These are phyloP conservation scores for Myriosclerotinia curreyana DNA, from an alignment of 2,329 filamentous ascomycete genomes.

Conservation along the genomic window DNA sequence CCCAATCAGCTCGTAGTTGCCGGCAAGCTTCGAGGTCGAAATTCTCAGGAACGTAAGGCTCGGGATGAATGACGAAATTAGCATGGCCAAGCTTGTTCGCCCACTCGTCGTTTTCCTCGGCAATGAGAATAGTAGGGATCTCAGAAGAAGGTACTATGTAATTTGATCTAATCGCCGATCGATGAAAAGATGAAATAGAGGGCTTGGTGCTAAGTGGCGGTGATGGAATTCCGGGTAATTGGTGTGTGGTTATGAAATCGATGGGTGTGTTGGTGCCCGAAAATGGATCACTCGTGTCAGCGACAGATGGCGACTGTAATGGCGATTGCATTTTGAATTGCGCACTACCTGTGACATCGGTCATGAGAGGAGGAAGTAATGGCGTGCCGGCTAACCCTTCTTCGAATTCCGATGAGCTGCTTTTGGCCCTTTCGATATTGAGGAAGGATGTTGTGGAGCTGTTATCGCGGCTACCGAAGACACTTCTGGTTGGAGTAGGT, in stretches of 20 bases:
- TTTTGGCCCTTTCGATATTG: conserved; percentile 53
- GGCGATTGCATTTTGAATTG: conserved; percentile 68
- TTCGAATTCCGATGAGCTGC: conserved; percentile 50
- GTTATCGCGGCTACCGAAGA: conserved; percentile 56
- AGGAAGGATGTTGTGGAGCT: conserved; percentile 46
- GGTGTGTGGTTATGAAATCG: conserved; percentile 44
- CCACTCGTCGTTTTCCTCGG: conserved; percentile 76
- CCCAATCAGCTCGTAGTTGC: conserved; percentile 75
- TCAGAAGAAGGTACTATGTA: conserved; percentile 51
- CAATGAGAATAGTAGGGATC: conserved; percentile 63
- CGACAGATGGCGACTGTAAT: conserved; percentile 80
- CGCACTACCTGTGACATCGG: conserved; percentile 44
- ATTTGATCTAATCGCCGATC: conserved; percentile 43
- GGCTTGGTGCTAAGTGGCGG: conserved; percentile 75
- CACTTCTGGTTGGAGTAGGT: conserved; percentile 60
- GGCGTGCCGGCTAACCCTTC: conserved; percentile 74
- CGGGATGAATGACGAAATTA: conserved; percentile 84
- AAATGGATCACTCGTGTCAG: conserved; percentile 45
- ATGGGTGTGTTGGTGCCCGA: conserved; percentile 47
- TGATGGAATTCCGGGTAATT: conserved; percentile 52
- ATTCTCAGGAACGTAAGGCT: conserved; percentile 68
- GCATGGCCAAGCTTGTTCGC: conserved; percentile 82
- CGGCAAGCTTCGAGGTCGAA: conserved; percentile 56
- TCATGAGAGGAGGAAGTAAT: conserved; percentile 77
- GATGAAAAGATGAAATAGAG: conserved; percentile 71